Evolutionary conservation across 257 asterid species (phyloP).

Genomic region (Primulina tabacum): DNA sequence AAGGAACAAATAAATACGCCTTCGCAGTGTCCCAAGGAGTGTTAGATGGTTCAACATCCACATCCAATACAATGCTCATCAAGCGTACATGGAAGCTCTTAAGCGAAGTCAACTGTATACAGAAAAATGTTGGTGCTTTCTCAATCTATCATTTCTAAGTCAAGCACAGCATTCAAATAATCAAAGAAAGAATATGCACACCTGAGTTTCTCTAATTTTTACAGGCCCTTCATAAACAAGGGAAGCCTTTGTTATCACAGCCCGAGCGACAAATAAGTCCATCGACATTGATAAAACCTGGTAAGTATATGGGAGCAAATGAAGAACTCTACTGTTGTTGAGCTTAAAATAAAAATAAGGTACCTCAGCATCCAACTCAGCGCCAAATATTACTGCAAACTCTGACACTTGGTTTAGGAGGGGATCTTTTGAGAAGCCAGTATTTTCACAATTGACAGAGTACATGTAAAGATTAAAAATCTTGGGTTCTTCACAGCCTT

Average conservation of each 20-base stretch:
- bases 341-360: slow-evolving; percentile 17
- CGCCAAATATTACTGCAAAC: slow-evolving; percentile 86
- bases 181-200: slow-evolving; percentile 29
- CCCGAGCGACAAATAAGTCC: slow-evolving; percentile 92
- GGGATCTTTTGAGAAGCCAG: slow-evolving; percentile 82
- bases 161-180: slow-evolving; percentile 21
- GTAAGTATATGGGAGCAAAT: slow-evolving; percentile 25
- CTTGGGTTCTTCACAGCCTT: slow-evolving; percentile 48
- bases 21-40: slow-evolving; percentile 97
- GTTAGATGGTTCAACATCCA: slow-evolving; percentile 94
- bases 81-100: slow-evolving; percentile 94
- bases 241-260: slow-evolving; percentile 72
- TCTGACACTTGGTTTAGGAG: slow-evolving; percentile 80
- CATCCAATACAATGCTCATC: slow-evolving; percentile 98
- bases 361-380: slow-evolving; percentile 93
- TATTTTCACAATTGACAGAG: slow-evolving; percentile 62
- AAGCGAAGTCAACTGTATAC: slow-evolving; percentile 60
- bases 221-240: slow-evolving; percentile 61
- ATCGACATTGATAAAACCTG: slow-evolving; percentile 90
- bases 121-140: slow-evolving; percentile 25
- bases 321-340: slow-evolving; percentile 21
- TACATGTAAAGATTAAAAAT: slow-evolving; percentile 65
- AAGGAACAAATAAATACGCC: slow-evolving; percentile 87
- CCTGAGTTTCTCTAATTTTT: slow-evolving; percentile 73
- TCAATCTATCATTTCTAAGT: slow-evolving; percentile 18